Evolutionary conservation across 2,329 filamentous ascomycete species (phyloP), one percentile per base, ranked within the genome.

Genomic region (Fusarium staphyleae): DNA sequence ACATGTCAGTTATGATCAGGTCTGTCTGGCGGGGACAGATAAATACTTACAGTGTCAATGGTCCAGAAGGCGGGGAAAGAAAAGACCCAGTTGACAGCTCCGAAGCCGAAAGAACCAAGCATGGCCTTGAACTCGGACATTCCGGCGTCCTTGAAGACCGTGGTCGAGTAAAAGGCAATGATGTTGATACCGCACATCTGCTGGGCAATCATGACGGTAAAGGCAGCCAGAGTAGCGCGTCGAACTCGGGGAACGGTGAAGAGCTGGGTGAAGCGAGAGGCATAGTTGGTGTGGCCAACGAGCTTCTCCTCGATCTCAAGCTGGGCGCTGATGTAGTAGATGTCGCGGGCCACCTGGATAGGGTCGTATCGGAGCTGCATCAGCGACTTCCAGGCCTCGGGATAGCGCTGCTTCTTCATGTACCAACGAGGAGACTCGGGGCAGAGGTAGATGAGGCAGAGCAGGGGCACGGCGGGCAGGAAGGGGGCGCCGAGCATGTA

Each of bases 131-230:
- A 82, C 3, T 79, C 73, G 33, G 56, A 69, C 43, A 85, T 81
- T 13, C 85, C 85, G 5, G 86, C 82, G 2, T 87, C 71, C 33
- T 72, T 66, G 69, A 86, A 86, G 39, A 86, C 77, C 8, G 85
- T 87, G 1, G 84, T 87, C 1, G 83, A 87, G 73, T 91, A 91
- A 71, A 91, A 91, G 1, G 87, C 85, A 53, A 90, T 87, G 58
- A 90, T 88, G 69, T 90, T 90, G 72, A 88, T 74, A 18, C 70
- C 81, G 63, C 85, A 88, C 80, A 89, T 86, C 72, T 89, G 86
- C 72, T 89, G 87, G 3, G 85, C 85, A 70, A 89, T 84, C 90
- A 96, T 96, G 67, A 95, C 89, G 3, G 86, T 86, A 64, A 87
- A 89, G 1, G 90, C 89, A 10, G 90, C 91, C 39, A 89, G 79